Base-by-base conservation (phyloP, 2,329 filamentous ascomycete species). In the Aspergillus sergii region DNA sequence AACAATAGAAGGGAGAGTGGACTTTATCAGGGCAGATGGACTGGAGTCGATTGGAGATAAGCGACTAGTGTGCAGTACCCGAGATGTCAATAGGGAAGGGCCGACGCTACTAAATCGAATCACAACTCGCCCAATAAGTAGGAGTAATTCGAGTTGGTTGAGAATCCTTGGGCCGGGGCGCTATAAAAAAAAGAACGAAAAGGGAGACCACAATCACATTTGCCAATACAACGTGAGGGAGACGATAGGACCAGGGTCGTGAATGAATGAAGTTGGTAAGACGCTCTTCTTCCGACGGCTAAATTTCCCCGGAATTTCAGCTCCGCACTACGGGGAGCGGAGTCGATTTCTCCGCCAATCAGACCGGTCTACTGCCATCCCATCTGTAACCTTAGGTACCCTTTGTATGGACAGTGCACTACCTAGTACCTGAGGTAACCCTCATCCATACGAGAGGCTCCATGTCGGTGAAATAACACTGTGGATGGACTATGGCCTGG, bases 291-390 rank as follows among this genome's bases (percentile, higher is more conserved):
- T 55, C 64, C 65, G 61, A 67, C 62, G 64, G 67, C 55, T 59
- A 63, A 69, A 69, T 69, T 71, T 71, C 68, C 69, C 69, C 69
- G 64, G 63, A 53, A 61, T 64, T 61, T 60, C 58, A 55, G 59
- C 65, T 65, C 60, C 63, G 57, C 63, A 57, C 58, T 32, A 65
- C 64, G 65, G 64, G 62, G 64, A 62, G 64, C 69, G 73, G 72
- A 65, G 61, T 59, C 57, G 50, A 67, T 75, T 76, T 70, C 69
- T 76, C 74, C 74, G 71, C 74, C 74, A 76, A 76, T 76, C 64
- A 74, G 8, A 36, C 14, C 14, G 1, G 34, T 16, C 34, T 36
- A 16, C 6, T 36, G 14, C 34, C 34, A 5, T 7, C 4, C 14
- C 5, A 23, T 28, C 36, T 9, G 55, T 30, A 46, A 46, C 55